Base-by-base conservation (phyloP, 345 rosid genomes). In the Brassica incana region DNA sequence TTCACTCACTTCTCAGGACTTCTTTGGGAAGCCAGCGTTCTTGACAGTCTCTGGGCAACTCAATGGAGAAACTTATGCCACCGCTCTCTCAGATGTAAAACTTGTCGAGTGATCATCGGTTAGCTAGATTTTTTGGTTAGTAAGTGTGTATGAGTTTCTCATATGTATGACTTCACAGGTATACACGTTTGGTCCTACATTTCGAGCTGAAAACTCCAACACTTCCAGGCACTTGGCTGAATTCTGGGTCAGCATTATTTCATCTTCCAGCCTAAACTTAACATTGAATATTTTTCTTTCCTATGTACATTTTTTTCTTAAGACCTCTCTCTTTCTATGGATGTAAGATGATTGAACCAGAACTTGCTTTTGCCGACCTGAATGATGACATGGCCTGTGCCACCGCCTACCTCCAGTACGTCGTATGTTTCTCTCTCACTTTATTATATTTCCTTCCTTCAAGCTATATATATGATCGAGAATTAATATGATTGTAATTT, bases 371-470 rank as follows among this genome's bases (percentile, higher is more conserved):
- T 88, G 98, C 99, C 68, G 93, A 95, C 85, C 89, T 95, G 77
- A 78, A 90, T 76, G 99, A 93, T 82, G 98, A 93, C 90, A 93
- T 93, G 99, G 96, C 98, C 36, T 95, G 99, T 82, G 98, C 99
- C 77, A 82, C 98, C 58, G 98, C 99, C 85, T 95, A 93, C 91
- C 99, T 95, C 96, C 99, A 95, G 97, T 93, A 95, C 71, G 98
- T 90, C 87, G 99, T 95, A 95, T 83, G 99, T 93, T 89, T n/a
- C 90, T 81, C 81, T 83, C 80, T 81, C 87, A 80, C 81, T 85
- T 85, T 65, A 52, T 85, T 65, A 52, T 78, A 25, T 76, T n/a
- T 52, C 8, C 58, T 52, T 77, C 36, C 32, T 66, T 76, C 18
- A 76, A 71, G 33, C 2, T 35, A 1, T 71, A 3, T 71, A 3